Evolutionary conservation across 306 rosid genomes (phyloP), one percentile per base, ranked within the genome.

Genomic region (Oemleria cerasiformis): DNA sequence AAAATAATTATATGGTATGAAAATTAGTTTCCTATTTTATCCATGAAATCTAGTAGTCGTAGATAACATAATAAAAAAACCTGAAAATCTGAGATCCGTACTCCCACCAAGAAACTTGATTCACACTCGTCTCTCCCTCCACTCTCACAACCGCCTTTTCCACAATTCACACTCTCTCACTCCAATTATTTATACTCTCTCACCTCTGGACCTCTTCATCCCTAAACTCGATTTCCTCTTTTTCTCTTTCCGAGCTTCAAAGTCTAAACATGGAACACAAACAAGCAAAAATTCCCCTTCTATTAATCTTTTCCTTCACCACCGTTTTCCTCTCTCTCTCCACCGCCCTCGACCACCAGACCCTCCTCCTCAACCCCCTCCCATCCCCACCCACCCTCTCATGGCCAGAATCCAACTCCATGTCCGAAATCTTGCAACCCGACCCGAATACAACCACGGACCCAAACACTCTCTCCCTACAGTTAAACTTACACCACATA

Each of bases 401-500:
- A 58, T 77, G 84, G 87, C 66, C 86, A 47, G 80, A 82, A 25
- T 54, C 82, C 53, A 78, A 81, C 25, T 63, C 82, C 47, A 83
- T 73, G 7, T 4, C 70, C 44, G 75, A 14, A 0, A 17, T 78
- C 55, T 40, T 74, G 1, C 74, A 70, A 25, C 20, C 85, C 34
- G 82, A 80, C 39, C 70, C 84, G 1, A 70, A 76, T 36, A 20
- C 25, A 17, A 8, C 77, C 50, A 39, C 62, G 0, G 39, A 23
- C 30, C 7, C 59, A 0, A 7, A 60, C 34, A 12, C 81, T 2
- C 65, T 84, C 59, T 57, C 87, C 6, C 66, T 87, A 14, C 82
- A 77, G 10, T 81, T 93, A 0, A 96, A 91, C 75, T 81, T 93
- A 0, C 97, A 91, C 75, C 98, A 91, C 77, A 44, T 89, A 20